Conservation (phyloP, 805 yeast genomes). For the Saccharomycopsis fermentans region DNA sequence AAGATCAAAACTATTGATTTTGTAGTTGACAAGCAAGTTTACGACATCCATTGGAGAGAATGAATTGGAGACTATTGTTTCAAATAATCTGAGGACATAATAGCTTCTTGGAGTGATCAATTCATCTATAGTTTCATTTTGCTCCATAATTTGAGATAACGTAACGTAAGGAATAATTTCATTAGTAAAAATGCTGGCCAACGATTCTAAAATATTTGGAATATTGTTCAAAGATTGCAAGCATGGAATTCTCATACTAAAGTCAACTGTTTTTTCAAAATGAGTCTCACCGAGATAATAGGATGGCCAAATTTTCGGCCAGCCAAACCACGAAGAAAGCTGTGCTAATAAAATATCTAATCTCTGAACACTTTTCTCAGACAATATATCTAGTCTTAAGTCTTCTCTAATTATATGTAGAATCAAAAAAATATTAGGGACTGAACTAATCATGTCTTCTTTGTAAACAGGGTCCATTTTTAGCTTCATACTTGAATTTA, state of each 20-base stretch:
- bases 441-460: conserved; percentile 30
- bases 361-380: conserved; percentile 26
- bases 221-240: conserved; percentile 43
- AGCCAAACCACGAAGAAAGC: conserved; percentile 56
- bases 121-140: conserved; percentile 47
- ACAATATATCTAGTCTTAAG: conserved; percentile 43
- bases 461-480: not conserved
- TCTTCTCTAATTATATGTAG: conserved; percentile 78
- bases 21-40: conserved; percentile 49
- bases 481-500: not conserved
- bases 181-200: conserved; percentile 39
- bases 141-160: conserved; percentile 60
- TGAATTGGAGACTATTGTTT: conserved; percentile 44
- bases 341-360: conserved; percentile 52
- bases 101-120: conserved; percentile 58
- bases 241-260: conserved; percentile 18
- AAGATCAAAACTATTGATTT: conserved; percentile 39
- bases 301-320: conserved; percentile 57
- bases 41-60: conserved; percentile 46
- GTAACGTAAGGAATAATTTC: conserved; percentile 46
- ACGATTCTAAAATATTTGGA: conserved; percentile 48
- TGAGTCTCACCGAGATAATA: conserved; percentile 38
- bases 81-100: conserved; percentile 50
- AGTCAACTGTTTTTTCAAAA: conserved; percentile 8
- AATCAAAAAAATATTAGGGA: conserved; percentile 55